These are phyloP conservation scores for Fusarium musae DNA, from an alignment of 2,329 filamentous ascomycete genomes.

Conservation along the genomic window DNA sequence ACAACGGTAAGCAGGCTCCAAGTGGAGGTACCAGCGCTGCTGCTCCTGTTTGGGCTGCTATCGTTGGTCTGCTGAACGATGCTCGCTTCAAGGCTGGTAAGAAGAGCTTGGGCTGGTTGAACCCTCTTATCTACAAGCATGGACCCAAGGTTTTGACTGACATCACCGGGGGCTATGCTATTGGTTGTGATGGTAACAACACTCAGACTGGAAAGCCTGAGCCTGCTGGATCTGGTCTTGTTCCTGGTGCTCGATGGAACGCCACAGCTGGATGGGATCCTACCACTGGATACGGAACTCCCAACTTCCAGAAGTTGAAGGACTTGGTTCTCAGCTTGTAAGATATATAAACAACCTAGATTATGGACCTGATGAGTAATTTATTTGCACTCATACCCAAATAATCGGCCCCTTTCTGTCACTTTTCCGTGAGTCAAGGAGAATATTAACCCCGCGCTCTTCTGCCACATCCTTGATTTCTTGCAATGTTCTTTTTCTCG, in stretches of 20 bases:
- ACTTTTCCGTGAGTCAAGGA: rapidly evolving
- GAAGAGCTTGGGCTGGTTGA: constrained; percentile 60
- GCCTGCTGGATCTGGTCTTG: constrained; percentile 22
- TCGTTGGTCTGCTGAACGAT: constrained; percentile 62
- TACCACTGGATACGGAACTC: constrained; percentile 33
- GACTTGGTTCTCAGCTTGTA: constrained; percentile 6
- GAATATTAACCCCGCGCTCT: background rate
- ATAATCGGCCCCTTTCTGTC: background rate
- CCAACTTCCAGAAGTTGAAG: constrained; percentile 38
- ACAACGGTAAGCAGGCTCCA: constrained; percentile 39
- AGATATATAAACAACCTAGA: too few relatives aligned
- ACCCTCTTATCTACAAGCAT: constrained; percentile 55
- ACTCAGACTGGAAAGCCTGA: constrained; percentile 24
- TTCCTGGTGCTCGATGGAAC: constrained; percentile 36
- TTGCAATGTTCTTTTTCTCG: too few relatives aligned
- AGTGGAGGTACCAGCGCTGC: constrained; percentile 56
- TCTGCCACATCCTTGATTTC: background rate
- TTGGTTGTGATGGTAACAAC: constrained; percentile 46
- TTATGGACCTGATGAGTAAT: background rate
- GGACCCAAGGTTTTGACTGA: constrained; percentile 32
- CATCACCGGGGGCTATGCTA: constrained; percentile 47
- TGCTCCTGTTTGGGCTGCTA: constrained; percentile 60
- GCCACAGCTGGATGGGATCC: constrained; percentile 39
- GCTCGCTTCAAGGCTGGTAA: constrained; percentile 56
- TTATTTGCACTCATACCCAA: rapidly evolving